Base-by-base conservation (phyloP, 345 rosid species). In the Raphanus sativus region DNA sequence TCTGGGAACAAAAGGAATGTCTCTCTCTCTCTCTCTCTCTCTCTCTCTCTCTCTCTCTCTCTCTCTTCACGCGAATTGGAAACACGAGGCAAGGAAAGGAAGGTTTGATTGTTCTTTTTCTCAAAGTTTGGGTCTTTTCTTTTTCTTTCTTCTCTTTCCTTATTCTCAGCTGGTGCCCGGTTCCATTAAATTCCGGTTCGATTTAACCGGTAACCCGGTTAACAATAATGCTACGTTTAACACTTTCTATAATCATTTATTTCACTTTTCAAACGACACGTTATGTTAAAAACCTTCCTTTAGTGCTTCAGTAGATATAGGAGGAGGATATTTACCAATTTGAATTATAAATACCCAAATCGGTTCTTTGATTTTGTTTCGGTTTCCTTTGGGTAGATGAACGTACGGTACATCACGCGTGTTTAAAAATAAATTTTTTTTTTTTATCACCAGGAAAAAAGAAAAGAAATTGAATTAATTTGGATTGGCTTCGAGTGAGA, bases 91-190 rank as follows among this genome's bases (percentile, higher is more conserved):
- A 66, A 78, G n/a, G n/a, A 50, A 73, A 58, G 56, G 61, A 71
- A 71, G 72, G 34, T 77, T 77, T 69, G 69, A 73, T 67, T 67
- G 74, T 73, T 60, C 42, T 15, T 73, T 79, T 62, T 67, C 77
- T 61, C 81, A 78, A 73, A 78, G 77, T 73, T 78, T 67, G 77
- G 34, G 77, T 73, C 77, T 73, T 79, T 62, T 29, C 69, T 10
- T 73, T 78, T 73, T 65, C 50, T 38, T 62, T 52, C 40, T 17
- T 61, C 81, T 66, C 72, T 78, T 62, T 73, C 70, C 64, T 50
- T 71, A 65, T 65, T 45, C 69, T 60, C 77, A 3, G 36, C 68
- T 13, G 10, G 30, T 28, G 0, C 81, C 67, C 81, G 73, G 77
- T 72, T 78, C 77, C 45, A 11, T 30, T 10, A 21, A 21, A 21